Conservation (phyloP, 768 basidiomycete genomes). For the Podaxis mareebaensis region DNA sequence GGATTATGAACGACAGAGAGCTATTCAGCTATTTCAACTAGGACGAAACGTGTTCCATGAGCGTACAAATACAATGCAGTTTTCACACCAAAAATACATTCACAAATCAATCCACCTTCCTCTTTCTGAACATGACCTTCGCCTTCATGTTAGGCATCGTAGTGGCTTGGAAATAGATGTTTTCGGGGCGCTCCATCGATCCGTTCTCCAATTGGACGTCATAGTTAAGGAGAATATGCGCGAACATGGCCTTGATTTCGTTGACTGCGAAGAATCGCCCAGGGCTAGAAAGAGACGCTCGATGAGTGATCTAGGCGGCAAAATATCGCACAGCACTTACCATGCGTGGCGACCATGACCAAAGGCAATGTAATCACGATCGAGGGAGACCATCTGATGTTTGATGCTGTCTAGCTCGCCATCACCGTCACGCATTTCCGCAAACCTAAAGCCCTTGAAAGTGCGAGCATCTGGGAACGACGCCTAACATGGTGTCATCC, state of each 20-base stretch:
- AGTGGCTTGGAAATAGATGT: not conserved
- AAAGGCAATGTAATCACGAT: constrained; percentile 27
- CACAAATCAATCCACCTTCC: constrained; percentile 4
- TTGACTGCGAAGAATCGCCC: constrained; percentile 42
- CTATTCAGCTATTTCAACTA: not conserved
- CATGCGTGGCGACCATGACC: constrained; percentile 33
- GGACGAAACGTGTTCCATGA: not conserved
- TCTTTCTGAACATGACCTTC: constrained; percentile 17
- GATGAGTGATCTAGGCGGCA: not conserved
- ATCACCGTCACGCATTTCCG: constrained; percentile 27
- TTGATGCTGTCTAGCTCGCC: constrained; percentile 19
- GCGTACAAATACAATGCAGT: not conserved
- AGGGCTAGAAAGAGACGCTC: constrained; percentile 23
- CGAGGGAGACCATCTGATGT: constrained; percentile 29
- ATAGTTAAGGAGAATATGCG: constrained; percentile 37
- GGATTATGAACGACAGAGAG: not conserved
- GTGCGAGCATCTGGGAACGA: constrained; percentile 27
- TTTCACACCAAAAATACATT: not conserved
- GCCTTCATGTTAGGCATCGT: constrained; percentile 4
- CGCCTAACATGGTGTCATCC: not conserved
- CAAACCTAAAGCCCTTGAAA: constrained; percentile 44
- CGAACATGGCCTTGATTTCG: constrained; percentile 39
- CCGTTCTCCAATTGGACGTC: constrained; percentile 30
- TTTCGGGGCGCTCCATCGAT: constrained; percentile 9
- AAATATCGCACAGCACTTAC: constrained; percentile 14